Percentiles rank a stretch among this genome's conserved stretches.
Conservation (phyloP, 2,329 filamentous ascomycete species). For the Tolypocladium ovalisporum region DNA sequence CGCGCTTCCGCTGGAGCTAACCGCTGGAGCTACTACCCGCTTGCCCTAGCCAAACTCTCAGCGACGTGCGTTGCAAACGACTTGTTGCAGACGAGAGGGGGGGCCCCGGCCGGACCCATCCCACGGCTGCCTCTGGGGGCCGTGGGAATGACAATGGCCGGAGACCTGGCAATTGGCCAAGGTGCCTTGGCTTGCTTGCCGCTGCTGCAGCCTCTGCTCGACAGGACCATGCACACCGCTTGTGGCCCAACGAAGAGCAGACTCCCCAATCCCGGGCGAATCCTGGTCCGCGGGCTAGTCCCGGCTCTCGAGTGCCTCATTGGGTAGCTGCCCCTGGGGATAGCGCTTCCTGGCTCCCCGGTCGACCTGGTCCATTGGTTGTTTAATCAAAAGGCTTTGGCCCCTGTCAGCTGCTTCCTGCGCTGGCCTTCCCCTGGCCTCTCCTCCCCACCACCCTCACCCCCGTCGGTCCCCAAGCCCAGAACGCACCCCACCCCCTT, state of each 20-base stretch:
- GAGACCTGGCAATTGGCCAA: not conserved
- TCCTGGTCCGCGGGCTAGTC: conserved; percentile 32
- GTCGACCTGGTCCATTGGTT: conserved; percentile 33
- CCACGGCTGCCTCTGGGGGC: not conserved
- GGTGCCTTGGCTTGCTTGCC: not conserved
- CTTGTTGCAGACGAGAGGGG: not conserved
- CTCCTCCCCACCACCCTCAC: conserved; percentile 14
- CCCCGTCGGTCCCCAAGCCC: not conserved
- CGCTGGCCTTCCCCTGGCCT: conserved; percentile 25
- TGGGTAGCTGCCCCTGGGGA: conserved; percentile 33
- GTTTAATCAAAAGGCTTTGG: conserved; percentile 37
- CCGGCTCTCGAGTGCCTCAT: conserved; percentile 36
- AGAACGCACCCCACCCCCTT: conserved; percentile 1
- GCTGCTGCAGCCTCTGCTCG: not conserved
- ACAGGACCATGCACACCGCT: conserved; percentile 19
- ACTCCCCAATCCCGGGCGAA: conserved; percentile 22
- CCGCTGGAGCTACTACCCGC: not conserved
- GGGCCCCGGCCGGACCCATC: not conserved
- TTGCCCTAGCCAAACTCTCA: not conserved
- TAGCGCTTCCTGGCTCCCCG: conserved; percentile 22
- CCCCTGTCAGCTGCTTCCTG: conserved; percentile 41
- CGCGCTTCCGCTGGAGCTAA: not conserved
- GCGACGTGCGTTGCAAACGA: not conserved
- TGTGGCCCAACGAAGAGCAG: conserved; percentile 18
- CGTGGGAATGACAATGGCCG: not conserved